Evolutionary conservation across 129 eudicot genomes (phyloP).

Genomic region (Calendula officinalis): DNA sequence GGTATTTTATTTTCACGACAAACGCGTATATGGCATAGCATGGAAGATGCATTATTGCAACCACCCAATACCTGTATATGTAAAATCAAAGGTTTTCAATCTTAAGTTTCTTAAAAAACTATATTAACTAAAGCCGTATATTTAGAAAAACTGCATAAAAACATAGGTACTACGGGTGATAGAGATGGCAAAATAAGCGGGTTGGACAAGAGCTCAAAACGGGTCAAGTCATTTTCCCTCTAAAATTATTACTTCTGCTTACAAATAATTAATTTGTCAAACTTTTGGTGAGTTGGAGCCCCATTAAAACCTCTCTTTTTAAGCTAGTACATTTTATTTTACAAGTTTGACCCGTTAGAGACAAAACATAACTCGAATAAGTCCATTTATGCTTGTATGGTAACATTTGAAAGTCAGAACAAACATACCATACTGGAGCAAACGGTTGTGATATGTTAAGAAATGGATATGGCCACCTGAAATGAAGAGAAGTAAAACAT

Average conservation of each 20-base stretch:
- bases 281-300: too few species aligned
- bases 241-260: too few species aligned
- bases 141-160: too few species aligned
- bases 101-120: too few species aligned
- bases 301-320: too few species aligned
- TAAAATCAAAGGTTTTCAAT: background rate
- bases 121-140: too few species aligned
- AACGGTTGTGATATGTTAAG: slow-evolving; percentile 52
- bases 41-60: slow-evolving; percentile 65
- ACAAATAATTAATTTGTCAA: too few species aligned
- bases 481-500: slow-evolving; percentile 26
- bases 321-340: background rate
- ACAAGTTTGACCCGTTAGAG: background rate
- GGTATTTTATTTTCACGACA: slow-evolving; percentile 49
- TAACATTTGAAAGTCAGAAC: background rate
- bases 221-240: background rate
- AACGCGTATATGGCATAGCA: slow-evolving; percentile 52
- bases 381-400: background rate
- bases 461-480: slow-evolving; percentile 96
- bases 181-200: background rate
- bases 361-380: background rate
- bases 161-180: too few species aligned
- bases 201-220: background rate
- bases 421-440: slow-evolving; percentile 76
- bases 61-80: slow-evolving; percentile 40